A percentile compares a stretch with the other conserved stretches of the same genome.
Evolutionary conservation across 1,284 basidiomycete species (phyloP).

Genomic region (Exobasidium cylindrosporum): DNA sequence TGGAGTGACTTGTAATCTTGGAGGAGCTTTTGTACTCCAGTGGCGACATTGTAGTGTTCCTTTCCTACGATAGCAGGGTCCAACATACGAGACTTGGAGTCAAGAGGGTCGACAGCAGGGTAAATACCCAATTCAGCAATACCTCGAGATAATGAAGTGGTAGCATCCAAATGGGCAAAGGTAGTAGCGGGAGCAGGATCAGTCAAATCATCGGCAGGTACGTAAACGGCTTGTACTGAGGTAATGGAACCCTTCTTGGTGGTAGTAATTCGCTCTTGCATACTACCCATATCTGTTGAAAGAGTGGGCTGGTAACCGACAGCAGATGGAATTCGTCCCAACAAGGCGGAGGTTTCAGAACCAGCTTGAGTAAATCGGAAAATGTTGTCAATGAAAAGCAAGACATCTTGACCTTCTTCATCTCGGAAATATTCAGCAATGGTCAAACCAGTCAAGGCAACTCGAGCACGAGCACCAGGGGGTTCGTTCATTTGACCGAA

Average conservation of each 20-base stretch:
- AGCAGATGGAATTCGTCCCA: constrained; percentile 99
- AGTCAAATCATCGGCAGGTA: constrained; percentile 99
- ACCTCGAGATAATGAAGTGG: constrained; percentile 95
- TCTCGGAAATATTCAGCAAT: constrained; percentile 99
- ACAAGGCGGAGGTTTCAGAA: constrained; percentile 98
- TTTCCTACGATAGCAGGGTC: constrained; percentile 92
- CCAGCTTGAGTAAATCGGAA: constrained; percentile 89
- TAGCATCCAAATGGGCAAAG: constrained; percentile 99
- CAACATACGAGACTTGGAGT: constrained; percentile 99
- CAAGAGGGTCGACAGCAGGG: constrained; percentile 97
- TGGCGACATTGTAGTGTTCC: constrained; percentile 94
- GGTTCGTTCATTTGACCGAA: constrained; percentile 99
- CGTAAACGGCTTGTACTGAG: constrained; percentile 98
- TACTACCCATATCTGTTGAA: constrained; percentile 99
- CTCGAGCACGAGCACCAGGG: constrained; percentile 99
- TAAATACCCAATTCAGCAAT: constrained; percentile 99
- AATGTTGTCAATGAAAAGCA: constrained; percentile 99
- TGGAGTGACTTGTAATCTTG: constrained; percentile 99
- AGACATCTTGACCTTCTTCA: constrained; percentile 98
- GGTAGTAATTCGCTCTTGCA: constrained; percentile 97
- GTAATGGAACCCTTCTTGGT: constrained; percentile 99
- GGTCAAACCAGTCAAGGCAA: constrained; percentile 95
- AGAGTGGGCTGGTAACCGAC: constrained; percentile 99
- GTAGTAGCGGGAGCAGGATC: constrained; percentile 98
- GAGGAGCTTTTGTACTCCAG: constrained; percentile 94